Conservation (phyloP, 352 stramenopile species). For the Phytophthora multivora region DNA sequence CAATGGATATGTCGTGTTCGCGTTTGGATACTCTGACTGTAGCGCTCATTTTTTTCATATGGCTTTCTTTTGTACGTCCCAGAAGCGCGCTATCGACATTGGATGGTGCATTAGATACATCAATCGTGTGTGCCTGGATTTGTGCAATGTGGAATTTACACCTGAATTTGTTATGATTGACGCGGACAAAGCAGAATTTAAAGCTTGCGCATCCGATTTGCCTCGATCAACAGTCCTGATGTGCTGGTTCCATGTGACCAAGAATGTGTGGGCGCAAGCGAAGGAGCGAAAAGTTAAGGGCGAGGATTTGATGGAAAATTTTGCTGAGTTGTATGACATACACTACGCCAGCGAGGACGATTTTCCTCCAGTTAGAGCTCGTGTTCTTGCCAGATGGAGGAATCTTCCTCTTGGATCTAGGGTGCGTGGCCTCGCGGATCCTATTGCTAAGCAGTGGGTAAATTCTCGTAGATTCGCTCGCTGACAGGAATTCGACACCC, state of each 20-base stretch:
- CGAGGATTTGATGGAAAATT: neutral
- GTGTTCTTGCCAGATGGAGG: neutral
- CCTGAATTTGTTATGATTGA: constrained; percentile 12
- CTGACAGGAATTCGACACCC: constrained; percentile 1
- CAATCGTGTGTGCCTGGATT: neutral
- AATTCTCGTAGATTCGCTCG: neutral
- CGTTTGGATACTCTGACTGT: constrained; percentile 2
- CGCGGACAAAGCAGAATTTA: constrained; percentile 5
- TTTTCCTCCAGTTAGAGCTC: neutral
- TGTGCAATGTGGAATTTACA: neutral
- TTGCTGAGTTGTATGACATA: constrained; percentile 8
- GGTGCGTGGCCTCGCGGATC: neutral
- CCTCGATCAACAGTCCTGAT: neutral
- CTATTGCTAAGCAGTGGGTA: constrained; percentile 5
- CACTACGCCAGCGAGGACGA: neutral
- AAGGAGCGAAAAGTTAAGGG: neutral
- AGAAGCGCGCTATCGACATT: constrained; percentile 5
- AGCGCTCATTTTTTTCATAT: neutral
- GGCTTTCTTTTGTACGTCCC: constrained; percentile 7
- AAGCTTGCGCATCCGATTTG: neutral
- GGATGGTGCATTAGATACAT: constrained; percentile 7
- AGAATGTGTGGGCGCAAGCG: constrained; percentile 5
- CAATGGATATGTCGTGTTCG: constrained; percentile 6
- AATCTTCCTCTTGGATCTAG: neutral
- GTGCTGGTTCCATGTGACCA: constrained; percentile 4